A percentile compares a stretch with the other conserved stretches of the same genome.
Conservation (phyloP, 108 stramenopile species). For the Pinguiococcus pyrenoidosus region DNA sequence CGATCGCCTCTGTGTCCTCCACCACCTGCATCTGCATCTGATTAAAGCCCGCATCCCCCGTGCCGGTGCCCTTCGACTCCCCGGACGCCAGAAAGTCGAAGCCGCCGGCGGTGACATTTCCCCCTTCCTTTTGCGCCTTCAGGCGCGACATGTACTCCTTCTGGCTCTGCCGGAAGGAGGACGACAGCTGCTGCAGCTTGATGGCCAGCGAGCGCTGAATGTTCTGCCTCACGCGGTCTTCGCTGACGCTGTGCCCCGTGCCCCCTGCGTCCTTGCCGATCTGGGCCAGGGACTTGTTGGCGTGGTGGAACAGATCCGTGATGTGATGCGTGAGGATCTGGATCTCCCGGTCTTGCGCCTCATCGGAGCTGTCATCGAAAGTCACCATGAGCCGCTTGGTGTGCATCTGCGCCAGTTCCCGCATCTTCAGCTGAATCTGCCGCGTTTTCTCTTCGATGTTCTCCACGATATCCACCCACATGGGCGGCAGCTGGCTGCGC, state of each 20-base stretch:
- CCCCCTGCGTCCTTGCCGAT: slow-evolving; percentile 16
- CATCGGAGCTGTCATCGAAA: slow-evolving; percentile 42
- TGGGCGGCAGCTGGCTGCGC: slow-evolving; percentile 35
- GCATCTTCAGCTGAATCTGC: slow-evolving; percentile 30
- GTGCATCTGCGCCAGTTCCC: slow-evolving; percentile 64
- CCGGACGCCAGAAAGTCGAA: too few relatives aligned
- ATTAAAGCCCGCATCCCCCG: slow-evolving; percentile 60
- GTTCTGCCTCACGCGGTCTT: slow-evolving; percentile 23
- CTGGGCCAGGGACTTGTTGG: slow-evolving; percentile 40
- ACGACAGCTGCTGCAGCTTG: slow-evolving; percentile 74
- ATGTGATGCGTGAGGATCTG: slow-evolving; percentile 53
- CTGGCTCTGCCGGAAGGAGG: slow-evolving; percentile 77
- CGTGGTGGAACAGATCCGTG: slow-evolving; percentile 61
- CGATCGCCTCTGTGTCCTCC: slow-evolving; percentile 29
- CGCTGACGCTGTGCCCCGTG: neutral
- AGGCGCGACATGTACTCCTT: slow-evolving; percentile 83
- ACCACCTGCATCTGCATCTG: slow-evolving; percentile 33
- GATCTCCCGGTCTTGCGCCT: slow-evolving; percentile 70
- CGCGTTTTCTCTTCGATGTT: slow-evolving; percentile 31
- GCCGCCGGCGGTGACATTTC: too few relatives aligned
- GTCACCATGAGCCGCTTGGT: slow-evolving; percentile 64
- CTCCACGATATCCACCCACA: slow-evolving; percentile 46
- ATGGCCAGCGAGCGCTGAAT: slow-evolving; percentile 68
- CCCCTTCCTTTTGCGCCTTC: slow-evolving; percentile 60
- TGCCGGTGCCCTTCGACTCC: too few relatives aligned